Evolutionary conservation across 768 basidiomycete species (phyloP).

Genomic region (Tylopilus rubrobrunneus): DNA sequence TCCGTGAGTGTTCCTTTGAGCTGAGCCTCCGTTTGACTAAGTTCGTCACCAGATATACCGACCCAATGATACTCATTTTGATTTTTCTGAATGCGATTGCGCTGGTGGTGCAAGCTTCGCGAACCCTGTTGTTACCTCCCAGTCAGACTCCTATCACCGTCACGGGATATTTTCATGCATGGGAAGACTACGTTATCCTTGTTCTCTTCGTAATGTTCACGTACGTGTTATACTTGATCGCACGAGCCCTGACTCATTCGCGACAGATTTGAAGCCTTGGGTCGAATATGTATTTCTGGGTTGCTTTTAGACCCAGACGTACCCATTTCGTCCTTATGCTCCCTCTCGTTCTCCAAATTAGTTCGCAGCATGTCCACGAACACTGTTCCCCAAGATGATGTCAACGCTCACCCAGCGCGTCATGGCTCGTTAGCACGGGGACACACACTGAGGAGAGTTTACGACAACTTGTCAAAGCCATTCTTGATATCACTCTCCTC

Average conservation of each 20-base stretch:
- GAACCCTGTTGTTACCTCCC: constrained; percentile 50
- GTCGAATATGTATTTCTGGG: constrained; percentile 87
- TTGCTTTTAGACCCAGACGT: constrained; percentile 83
- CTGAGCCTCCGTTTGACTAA: constrained; percentile 1
- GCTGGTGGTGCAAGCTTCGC: constrained; percentile 75
- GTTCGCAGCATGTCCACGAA: constrained; percentile 24
- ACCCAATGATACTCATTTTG: constrained; percentile 76
- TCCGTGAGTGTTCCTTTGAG: constrained; percentile 47
- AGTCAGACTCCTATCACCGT: constrained; percentile 40
- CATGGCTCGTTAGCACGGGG: constrained; percentile 41
- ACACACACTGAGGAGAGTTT: constrained; percentile 42
- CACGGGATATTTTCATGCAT: constrained; percentile 76
- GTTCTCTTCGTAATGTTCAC: constrained; percentile 82
- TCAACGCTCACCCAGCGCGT: constrained; percentile 19
- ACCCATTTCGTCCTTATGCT: constrained; percentile 47
- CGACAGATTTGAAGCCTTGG: constrained; percentile 75
- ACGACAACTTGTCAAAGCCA: constrained; percentile 47
- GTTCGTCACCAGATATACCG: constrained; percentile 62
- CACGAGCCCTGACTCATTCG: neutral
- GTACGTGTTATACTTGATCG: constrained; percentile 39
- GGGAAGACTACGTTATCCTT: constrained; percentile 91
- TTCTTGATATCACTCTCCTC: constrained; percentile 47
- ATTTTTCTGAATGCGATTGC: constrained; percentile 83
- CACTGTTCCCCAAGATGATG: constrained; percentile 26
- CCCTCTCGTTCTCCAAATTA: constrained; percentile 31